These are phyloP conservation scores for Carallia brachiata DNA, from an alignment of 345 rosid species.

Conservation along the genomic window DNA sequence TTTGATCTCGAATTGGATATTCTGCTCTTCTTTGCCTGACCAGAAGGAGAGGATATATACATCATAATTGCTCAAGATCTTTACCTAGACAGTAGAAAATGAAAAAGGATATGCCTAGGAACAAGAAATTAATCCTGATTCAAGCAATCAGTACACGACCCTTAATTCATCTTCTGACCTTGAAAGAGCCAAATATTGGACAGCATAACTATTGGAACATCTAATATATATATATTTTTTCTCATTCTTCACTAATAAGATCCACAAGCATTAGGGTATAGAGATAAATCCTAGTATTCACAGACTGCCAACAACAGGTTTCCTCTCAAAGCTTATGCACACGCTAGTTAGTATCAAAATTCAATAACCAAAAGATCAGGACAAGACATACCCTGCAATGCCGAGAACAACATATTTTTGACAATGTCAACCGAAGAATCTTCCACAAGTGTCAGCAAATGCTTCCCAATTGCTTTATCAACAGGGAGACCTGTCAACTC, in stretches of 20 bases:
- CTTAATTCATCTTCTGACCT: too few relatives aligned
- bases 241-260: too few relatives aligned
- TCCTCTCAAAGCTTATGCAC: not conserved
- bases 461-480: constrained; percentile 83
- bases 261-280: too few relatives aligned
- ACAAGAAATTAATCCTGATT: too few relatives aligned
- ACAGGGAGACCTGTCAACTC: constrained; percentile 83
- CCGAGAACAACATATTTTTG: constrained; percentile 61
- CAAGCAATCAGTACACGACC: too few relatives aligned
- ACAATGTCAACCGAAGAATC: constrained; percentile 71
- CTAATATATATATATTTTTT: too few relatives aligned
- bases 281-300: too few relatives aligned
- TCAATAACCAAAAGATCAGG: constrained; percentile 5
- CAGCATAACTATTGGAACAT: too few relatives aligned
- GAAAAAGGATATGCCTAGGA: too few relatives aligned
- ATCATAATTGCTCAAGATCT: not conserved
- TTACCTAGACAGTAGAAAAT: too few relatives aligned
- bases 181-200: too few relatives aligned
- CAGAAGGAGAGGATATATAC: constrained; percentile 13
- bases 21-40: constrained; percentile 88
- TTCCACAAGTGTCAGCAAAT: constrained; percentile 75
- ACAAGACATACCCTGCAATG: constrained; percentile 65
- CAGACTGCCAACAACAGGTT: too few relatives aligned
- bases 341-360: not conserved
- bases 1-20: constrained; percentile 81